Percentiles rank a stretch among this genome's conserved stretches.
Evolutionary conservation across 2,329 filamentous ascomycete species (phyloP).

Genomic region (Chaetomium sp.): DNA sequence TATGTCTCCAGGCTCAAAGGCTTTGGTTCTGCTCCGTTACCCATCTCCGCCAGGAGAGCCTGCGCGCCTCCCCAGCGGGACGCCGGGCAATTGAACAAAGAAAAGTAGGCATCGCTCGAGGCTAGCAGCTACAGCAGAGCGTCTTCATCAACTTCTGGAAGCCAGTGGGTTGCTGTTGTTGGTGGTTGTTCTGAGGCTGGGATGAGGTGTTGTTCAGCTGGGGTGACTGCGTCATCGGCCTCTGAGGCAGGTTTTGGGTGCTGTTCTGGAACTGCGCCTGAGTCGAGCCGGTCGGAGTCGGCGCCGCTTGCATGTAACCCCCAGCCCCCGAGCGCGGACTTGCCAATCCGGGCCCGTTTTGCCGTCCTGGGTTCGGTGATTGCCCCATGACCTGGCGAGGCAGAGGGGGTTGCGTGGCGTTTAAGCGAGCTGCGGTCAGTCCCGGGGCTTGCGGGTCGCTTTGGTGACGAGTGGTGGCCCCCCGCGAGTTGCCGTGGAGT

Average conservation of each 20-base stretch:
- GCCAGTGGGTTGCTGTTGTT: conserved; percentile 63
- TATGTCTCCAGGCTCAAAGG: too few relatives aligned
- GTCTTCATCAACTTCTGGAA: conserved; percentile 91
- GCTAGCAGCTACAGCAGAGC: conserved; percentile 72
- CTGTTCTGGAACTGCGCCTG: conserved; percentile 97
- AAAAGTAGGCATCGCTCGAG: background rate
- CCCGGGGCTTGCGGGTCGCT: conserved; percentile 48
- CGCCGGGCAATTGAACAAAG: conserved; percentile 9
- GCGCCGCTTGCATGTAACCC: conserved; percentile 64
- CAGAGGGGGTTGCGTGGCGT: conserved; percentile 84
- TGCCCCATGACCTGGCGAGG: conserved; percentile 60
- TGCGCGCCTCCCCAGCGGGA: conserved; percentile 11
- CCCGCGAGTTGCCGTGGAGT: conserved; percentile 66
- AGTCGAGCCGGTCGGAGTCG: conserved; percentile 79
- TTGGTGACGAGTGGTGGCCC: conserved; percentile 58
- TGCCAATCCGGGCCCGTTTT: conserved; percentile 67
- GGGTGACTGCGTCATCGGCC: conserved; percentile 52
- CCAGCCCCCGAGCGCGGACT: conserved; percentile 60
- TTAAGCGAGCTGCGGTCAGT: conserved; percentile 82
- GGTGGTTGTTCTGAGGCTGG: conserved; percentile 47
- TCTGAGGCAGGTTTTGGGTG: conserved; percentile 73
- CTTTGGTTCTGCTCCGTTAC: too few relatives aligned
- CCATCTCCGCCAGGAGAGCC: background rate
- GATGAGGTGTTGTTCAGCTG: conserved; percentile 27
- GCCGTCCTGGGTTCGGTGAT: conserved; percentile 61